A percentile compares a stretch with the other conserved stretches of the same genome.
Conservation (phyloP, 805 yeast species). For the Zygosaccharomyces siamensis region DNA sequence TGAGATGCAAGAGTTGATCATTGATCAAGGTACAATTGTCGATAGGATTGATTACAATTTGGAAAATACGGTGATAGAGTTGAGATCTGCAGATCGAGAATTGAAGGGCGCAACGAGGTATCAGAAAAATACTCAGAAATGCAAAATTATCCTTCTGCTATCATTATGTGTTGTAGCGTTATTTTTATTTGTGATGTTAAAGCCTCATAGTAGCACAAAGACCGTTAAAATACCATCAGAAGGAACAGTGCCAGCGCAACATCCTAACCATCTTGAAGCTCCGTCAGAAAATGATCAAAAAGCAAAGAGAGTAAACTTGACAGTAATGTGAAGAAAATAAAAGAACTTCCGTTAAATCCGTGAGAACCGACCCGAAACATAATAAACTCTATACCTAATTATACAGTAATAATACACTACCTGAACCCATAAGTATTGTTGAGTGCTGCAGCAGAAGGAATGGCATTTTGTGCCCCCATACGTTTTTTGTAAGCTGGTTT, state of each 20-base stretch:
- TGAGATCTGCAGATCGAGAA: constrained; percentile 74
- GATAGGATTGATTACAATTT: constrained; percentile 93
- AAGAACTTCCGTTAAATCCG: not conserved
- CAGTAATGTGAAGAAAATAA: not conserved
- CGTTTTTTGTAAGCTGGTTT: constrained; percentile 40
- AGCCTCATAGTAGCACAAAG: constrained; percentile 40
- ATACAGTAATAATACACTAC: constrained; percentile 14
- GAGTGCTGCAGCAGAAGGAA: constrained; percentile 42
- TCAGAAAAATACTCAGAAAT: constrained; percentile 86
- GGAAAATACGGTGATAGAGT: constrained; percentile 69
- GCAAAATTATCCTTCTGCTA: constrained; percentile 76
- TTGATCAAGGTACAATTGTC: constrained; percentile 91
- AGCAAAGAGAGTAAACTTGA: not conserved
- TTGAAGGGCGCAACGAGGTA: constrained; percentile 69
- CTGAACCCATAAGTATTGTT: constrained; percentile 44
- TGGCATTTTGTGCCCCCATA: constrained; percentile 30
- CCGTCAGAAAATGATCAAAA: not conserved
- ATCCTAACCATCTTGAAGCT: not conserved
- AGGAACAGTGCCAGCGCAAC: constrained; percentile 1
- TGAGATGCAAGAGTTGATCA: constrained; percentile 85
- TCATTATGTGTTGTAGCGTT: constrained; percentile 66
- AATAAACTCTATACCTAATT: constrained; percentile 5
- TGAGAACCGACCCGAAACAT: not conserved
- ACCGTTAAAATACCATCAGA: not conserved
- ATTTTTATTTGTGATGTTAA: constrained; percentile 63